These are phyloP conservation scores for Neofusicoccum sp. DNA, from an alignment of 2,329 filamentous ascomycete species.

Conservation along the genomic window DNA sequence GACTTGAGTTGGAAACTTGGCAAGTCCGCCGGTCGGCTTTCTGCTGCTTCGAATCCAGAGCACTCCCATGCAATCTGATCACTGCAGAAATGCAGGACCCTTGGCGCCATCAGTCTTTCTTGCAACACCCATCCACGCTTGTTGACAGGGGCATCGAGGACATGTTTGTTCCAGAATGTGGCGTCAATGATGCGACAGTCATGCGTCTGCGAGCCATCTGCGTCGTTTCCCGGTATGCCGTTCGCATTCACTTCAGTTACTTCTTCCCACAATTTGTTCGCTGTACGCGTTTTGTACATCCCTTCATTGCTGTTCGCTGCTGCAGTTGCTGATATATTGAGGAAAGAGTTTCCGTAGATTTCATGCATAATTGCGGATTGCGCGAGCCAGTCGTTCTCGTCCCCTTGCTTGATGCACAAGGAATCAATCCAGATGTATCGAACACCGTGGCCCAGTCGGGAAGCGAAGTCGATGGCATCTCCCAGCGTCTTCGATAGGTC, in stretches of 20 bases:
- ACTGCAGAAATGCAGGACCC: background rate
- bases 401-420: constrained; percentile 12
- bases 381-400: constrained; percentile 26
- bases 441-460: constrained; percentile 13
- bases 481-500: constrained; percentile 24
- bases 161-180: background rate
- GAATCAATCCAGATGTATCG: constrained; percentile 27
- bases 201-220: background rate
- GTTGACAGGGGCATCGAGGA: background rate
- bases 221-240: background rate
- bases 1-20: constrained; percentile 6
- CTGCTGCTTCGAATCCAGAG: constrained; percentile 19
- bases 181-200: background rate
- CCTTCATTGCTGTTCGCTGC: constrained; percentile 25
- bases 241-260: constrained; percentile 22
- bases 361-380: constrained; percentile 26
- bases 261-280: constrained; percentile 24
- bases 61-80: background rate
- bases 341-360: constrained; percentile 26
- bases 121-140: constrained; percentile 6
- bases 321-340: constrained; percentile 32
- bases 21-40: constrained; percentile 21
- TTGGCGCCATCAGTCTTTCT: constrained; percentile 8
- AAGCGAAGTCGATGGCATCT: constrained; percentile 23
- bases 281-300: constrained; percentile 22